Evolutionary conservation across 768 basidiomycete genomes (phyloP), one percentile per base, ranked within the genome.

Genomic region (Pluteus cervinus): DNA sequence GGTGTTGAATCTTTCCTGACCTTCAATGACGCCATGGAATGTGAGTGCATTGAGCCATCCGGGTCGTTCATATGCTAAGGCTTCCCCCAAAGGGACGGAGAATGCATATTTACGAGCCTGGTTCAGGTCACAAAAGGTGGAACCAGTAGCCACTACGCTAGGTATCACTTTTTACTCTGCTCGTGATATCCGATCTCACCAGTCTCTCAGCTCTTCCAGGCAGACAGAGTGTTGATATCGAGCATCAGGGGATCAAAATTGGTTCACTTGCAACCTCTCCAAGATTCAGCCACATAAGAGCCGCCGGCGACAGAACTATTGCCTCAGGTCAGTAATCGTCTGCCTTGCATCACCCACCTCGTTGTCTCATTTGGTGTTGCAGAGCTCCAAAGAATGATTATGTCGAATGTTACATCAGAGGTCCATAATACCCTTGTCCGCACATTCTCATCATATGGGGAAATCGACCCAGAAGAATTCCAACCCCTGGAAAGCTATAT

Each of bases 21-120:
- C 5, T 68, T 92, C 48, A 92, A 85, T 48, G 89, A 96, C 45
- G 93, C 90, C 0, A 75, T 97, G 69, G 94, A 98, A 60, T 94
- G 86, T 87, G 52, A 55, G 85, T 67, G 11, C 18, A 15, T 16
- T 36, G 14, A 16, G 9, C 23, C 12, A n/a, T 12, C 7, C 26
- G 11, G 8, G 7, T 23, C 6, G 30, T 14, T 16, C 24, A 32
- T 48, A 28, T 14, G 16, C 11, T 4, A 15, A 22, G 21, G 10
- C 11, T 16, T 15, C 7, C n/a, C 17, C 10, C 25, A 20, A 29
- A 73, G 86, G 92, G 92, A 93, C 89, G 0, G 92, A 97, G 62
- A 97, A 97, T 59, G 85, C 78, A 0, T 96, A 96, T 61, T 53
- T 97, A 44, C 75, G 74, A 37, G 81, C 85, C 6, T 87, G 84